These are phyloP conservation scores for Penicillium longicatenatum DNA, from an alignment of 495 filamentous ascomycete species.

Conservation along the genomic window DNA sequence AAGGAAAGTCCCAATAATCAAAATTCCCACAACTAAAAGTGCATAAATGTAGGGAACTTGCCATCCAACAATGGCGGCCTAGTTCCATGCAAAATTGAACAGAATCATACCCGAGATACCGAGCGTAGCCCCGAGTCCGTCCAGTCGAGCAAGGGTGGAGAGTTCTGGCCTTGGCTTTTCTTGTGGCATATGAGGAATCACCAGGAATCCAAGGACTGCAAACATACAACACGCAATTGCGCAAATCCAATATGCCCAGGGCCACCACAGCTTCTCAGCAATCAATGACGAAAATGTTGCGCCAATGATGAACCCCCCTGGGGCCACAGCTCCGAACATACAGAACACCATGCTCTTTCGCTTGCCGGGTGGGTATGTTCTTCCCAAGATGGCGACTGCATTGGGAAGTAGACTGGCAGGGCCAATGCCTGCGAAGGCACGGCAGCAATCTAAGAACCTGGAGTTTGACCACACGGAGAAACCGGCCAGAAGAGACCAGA, in stretches of 20 bases:
- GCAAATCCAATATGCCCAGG: slow-evolving; percentile 64
- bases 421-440: slow-evolving; percentile 55
- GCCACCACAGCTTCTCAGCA: slow-evolving; percentile 55
- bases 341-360: slow-evolving; percentile 62
- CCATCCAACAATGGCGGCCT: slow-evolving; percentile 62
- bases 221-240: slow-evolving; percentile 49
- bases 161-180: slow-evolving; percentile 7
- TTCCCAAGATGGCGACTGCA: slow-evolving; percentile 47
- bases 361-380: slow-evolving; percentile 42
- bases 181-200: slow-evolving; percentile 49
- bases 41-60: slow-evolving; percentile 51
- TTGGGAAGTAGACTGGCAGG: slow-evolving; percentile 53
- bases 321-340: slow-evolving; percentile 59
- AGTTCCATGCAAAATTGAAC: slow-evolving; percentile 65
- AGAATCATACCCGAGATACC: slow-evolving; percentile 59
- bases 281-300: slow-evolving; percentile 38
- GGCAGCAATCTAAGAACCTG: slow-evolving; percentile 45
- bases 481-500: slow-evolving; percentile 62
- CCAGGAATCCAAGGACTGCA: slow-evolving; percentile 40
- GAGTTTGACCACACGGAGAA: slow-evolving; percentile 37
- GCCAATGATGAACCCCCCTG: slow-evolving; percentile 54
- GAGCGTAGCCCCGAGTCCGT: slow-evolving; percentile 45
- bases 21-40: slow-evolving; percentile 55
- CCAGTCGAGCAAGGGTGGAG: slow-evolving; percentile 11
- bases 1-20: slow-evolving; percentile 52